A percentile compares a stretch with the other conserved stretches of the same genome.
Evolutionary conservation across 1,139 yeast species (phyloP).

Genomic region (Candida pseudoviswanathii): DNA sequence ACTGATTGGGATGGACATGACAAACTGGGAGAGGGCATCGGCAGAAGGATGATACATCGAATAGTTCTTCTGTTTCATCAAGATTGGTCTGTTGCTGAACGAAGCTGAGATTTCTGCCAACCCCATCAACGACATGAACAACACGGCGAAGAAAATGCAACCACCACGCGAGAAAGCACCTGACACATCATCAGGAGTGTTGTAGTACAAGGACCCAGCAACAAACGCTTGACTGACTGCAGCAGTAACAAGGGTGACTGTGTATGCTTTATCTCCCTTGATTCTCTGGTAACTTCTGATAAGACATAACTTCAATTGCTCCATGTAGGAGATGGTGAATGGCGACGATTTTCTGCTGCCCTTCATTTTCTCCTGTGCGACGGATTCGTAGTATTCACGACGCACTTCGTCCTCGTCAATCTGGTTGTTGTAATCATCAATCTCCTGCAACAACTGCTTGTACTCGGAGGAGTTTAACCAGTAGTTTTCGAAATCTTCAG

Average conservation of each 20-base stretch:
- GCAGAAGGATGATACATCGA: conserved; percentile 61
- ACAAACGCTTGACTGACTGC: conserved; percentile 54
- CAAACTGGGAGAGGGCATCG: conserved; percentile 51
- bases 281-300: conserved; percentile 53
- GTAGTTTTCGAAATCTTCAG: conserved; percentile 56
- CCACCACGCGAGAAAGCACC: conserved; percentile 67
- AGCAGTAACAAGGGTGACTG: conserved; percentile 48
- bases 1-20: conserved; percentile 52
- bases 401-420: conserved; percentile 41
- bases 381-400: conserved; percentile 35
- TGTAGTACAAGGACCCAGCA: conserved; percentile 53
- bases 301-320: conserved; percentile 50
- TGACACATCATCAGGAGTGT: conserved; percentile 37
- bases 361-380: conserved; percentile 43
- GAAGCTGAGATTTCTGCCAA: conserved; percentile 53
- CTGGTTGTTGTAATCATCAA: conserved; percentile 40
- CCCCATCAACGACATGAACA: conserved; percentile 57
- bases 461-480: conserved; percentile 59
- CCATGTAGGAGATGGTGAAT: conserved; percentile 46
- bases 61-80: conserved; percentile 58
- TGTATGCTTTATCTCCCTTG: conserved; percentile 51
- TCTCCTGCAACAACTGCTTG: conserved; percentile 37
- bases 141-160: conserved; percentile 51
- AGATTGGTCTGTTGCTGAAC: conserved; percentile 54
- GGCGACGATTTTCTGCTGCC: conserved; percentile 44